Conservation (phyloP, 192 early-diverging fungal genomes). For the Lunasporangiospora selenospora region DNA sequence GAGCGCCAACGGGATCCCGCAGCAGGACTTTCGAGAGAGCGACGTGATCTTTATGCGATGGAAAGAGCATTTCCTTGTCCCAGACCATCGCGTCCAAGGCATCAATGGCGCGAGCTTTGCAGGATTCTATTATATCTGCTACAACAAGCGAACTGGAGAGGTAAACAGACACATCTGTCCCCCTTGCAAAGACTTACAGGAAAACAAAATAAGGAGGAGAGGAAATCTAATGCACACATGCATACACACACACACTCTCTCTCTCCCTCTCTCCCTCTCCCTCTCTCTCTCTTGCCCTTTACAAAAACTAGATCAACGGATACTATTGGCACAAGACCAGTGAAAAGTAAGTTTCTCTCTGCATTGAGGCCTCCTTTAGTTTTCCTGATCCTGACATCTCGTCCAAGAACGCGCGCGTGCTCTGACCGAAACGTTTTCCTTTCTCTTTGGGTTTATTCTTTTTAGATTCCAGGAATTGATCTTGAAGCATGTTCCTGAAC, state of each 20-base stretch:
- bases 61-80: slow-evolving; percentile 92
- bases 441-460: not conserved
- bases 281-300: too few relatives aligned
- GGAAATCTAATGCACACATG: too few relatives aligned
- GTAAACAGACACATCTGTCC: slow-evolving; percentile 68
- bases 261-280: too few relatives aligned
- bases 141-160: slow-evolving; percentile 63
- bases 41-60: slow-evolving; percentile 86
- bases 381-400: not conserved
- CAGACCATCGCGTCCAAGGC: slow-evolving; percentile 75
- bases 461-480: slow-evolving; percentile 55
- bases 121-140: slow-evolving; percentile 88
- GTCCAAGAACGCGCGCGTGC: not conserved
- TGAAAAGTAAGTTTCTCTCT: slow-evolving; percentile 50
- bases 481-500: slow-evolving; percentile 44
- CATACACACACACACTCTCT: too few relatives aligned
- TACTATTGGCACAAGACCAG: slow-evolving; percentile 67
- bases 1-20: slow-evolving; percentile 46
- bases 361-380: not conserved
- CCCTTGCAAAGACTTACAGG: too few relatives aligned
- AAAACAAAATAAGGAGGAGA: too few relatives aligned
- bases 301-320: slow-evolving; percentile 64
- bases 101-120: slow-evolving; percentile 87
- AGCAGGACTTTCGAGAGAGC: slow-evolving; percentile 53
- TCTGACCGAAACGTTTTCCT: not conserved